Percentiles rank a stretch among this genome's conserved stretches.
These are phyloP conservation scores for Cryptococcus sp. DNA, from an alignment of 1,284 basidiomycete genomes.

Conservation along the genomic window DNA sequence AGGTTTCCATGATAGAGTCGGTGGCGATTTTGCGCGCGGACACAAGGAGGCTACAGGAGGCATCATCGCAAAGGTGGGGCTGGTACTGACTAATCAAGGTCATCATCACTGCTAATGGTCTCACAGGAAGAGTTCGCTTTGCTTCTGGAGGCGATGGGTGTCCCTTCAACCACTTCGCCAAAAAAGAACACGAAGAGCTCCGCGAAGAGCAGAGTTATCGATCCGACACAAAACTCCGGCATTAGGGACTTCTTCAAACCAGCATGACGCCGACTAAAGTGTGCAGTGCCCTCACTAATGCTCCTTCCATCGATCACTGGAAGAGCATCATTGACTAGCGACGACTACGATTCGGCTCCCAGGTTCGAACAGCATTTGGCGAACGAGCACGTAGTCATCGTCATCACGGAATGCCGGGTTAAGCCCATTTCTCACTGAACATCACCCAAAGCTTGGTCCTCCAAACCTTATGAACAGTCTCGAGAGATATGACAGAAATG, in stretches of 20 bases:
- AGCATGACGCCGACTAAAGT: too few species aligned
- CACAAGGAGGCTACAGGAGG: conserved; percentile 54
- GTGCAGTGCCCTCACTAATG: too few species aligned
- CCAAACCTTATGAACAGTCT: too few species aligned
- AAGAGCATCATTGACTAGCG: too few species aligned
- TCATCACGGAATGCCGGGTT: too few species aligned
- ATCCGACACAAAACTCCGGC: conserved; percentile 17
- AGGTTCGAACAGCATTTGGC: too few species aligned
- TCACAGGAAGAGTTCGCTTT: conserved; percentile 30
- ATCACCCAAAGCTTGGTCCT: too few species aligned
- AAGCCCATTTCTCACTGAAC: too few species aligned
- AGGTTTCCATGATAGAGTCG: conserved; percentile 47
- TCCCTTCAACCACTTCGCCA: conserved; percentile 17
- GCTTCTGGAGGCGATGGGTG: conserved; percentile 30
- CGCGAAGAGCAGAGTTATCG: conserved; percentile 9
- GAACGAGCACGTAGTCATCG: too few species aligned
- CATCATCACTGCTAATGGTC: background rate
- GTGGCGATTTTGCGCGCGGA: conserved; percentile 51
- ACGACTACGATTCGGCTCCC: too few species aligned
- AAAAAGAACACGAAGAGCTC: conserved; percentile 5
- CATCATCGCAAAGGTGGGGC: conserved; percentile 42
- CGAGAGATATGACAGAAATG: too few species aligned
- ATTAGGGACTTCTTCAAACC: conserved; percentile 26
- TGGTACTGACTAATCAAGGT: background rate
- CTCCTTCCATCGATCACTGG: too few species aligned